Evolutionary conservation across 1,139 yeast genomes (phyloP), one percentile per base, ranked within the genome.

Genomic region (Pichia inconspicua): DNA sequence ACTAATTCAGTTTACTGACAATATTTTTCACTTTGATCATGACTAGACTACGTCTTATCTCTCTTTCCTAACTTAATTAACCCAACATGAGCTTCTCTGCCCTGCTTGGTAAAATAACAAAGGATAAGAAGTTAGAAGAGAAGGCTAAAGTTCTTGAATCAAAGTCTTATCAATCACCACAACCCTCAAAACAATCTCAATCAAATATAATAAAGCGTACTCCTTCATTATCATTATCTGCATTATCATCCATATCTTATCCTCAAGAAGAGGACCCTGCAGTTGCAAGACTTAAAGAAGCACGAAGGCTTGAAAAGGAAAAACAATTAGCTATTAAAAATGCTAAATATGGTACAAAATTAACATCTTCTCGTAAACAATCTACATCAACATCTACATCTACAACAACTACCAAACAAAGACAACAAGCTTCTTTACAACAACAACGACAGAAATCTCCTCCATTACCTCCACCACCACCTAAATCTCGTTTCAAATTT

Each of bases 251-350:
- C 12, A 4, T 14, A 17, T 32, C 40, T 38, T 32, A 28, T 32
- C 14, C 40, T 11, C 41, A 41, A 3, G 42, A 46, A 19, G 48
- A 47, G 17, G 82, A 77, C 58, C 81, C 82, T 0, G 80, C 77
- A 6, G 82, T 77, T 22, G 79, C 77, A 38, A 66, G 81, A 50
- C 67, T 83, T 39, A 84, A 84, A 56, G 89, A 82, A 53, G 78
- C 80, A 5, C 68, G 90, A 59, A 70, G 80, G 53, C 63, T 71
- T 40, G 88, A 83, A 57, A 70, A 72, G 54, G 74, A 72, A 50
- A 74, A 71, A 47, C 50, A 42, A 36, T 52, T 56, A 32, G 50
- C 54, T 12, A 25, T 37, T 4, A 37, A 22, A 37, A 37, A 37
- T 37, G 40, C 40, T 10, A 37, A 37, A 22, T 37, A 37, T 22